Evolutionary conservation across 2,329 filamentous ascomycete genomes (phyloP), one percentile per base, ranked within the genome.

Genomic region (Myriosclerotinia curreyana): DNA sequence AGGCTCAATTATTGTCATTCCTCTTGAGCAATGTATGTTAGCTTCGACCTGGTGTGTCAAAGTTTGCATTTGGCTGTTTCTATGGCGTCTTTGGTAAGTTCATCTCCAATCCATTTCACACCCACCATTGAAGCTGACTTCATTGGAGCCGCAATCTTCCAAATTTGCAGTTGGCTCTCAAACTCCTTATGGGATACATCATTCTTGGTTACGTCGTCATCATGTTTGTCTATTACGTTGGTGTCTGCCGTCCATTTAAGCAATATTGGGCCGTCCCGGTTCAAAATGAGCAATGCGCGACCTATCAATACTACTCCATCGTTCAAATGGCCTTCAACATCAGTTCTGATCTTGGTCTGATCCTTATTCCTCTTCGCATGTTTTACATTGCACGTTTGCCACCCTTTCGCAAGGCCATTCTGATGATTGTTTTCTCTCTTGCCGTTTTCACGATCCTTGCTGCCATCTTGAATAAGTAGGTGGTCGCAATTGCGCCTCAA

Each of bases 221-320:
- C 25, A 59, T 68, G 55, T 49, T 72, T 28, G 31, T 62, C 36
- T 72, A 70, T 64, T 71, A 66, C 49, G 69, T 79, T 15, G 80
- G 80, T 68, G 77, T 82, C 15, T 85, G 84, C 66, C 75, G 77
- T 7, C 83, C 83, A 0, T 84, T 86, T 64, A 71, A 64, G 44
- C 77, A 82, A 51, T 86, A 86, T 67, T 86, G 83, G 83, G 80
- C 80, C 20, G 78, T 86, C n/a, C 83, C 83, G 0, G 78, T 82
- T 1, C 69, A 78, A 1, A 64, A 62, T 22, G 42, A 59, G 25
- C 55, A 59, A 48, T 86, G 83, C 69, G 81, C 83, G 1, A 82
- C 83, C 0, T 80, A 82, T 4, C 77, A 80, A 28, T 77, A 83
- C 68, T 85, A 85, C 68, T 79, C 83, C 17, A 83, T 85, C 58